Evolutionary conservation across 2,329 filamentous ascomycete genomes (phyloP).

Genomic region (Neonectria hederae): DNA sequence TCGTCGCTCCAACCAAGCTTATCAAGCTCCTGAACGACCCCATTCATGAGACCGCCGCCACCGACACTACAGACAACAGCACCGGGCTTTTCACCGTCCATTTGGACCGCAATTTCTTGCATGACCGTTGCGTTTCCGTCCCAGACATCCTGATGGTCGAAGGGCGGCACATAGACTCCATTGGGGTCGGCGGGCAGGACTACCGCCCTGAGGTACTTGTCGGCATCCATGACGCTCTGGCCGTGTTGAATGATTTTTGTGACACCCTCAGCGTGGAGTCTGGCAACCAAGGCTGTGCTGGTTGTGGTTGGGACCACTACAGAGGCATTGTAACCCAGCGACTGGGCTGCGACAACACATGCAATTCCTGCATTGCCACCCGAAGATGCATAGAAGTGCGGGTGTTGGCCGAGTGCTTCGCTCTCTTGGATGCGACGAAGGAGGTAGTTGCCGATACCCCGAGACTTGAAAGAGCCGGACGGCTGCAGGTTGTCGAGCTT

Average conservation of each 20-base stretch:
- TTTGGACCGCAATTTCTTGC: constrained; percentile 53
- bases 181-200: constrained; percentile 55
- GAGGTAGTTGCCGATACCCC: constrained; percentile 78
- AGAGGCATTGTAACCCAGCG: constrained; percentile 70
- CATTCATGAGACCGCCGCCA: constrained; percentile 82
- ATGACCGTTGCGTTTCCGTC: constrained; percentile 68
- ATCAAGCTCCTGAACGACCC: constrained; percentile 71
- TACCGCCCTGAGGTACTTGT: constrained; percentile 65
- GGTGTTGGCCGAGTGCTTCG: constrained; percentile 18
- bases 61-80: constrained; percentile 80
- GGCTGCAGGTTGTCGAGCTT: constrained; percentile 87
- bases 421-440: constrained; percentile 53
- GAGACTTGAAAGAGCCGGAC: constrained; percentile 85
- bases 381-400: constrained; percentile 77
- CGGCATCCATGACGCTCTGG: constrained; percentile 74
- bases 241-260: constrained; percentile 71
- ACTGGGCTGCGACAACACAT: constrained; percentile 74
- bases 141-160: constrained; percentile 74
- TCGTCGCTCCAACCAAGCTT: constrained; percentile 33
- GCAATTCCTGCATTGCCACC: constrained; percentile 85
- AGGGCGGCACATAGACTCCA: constrained; percentile 71
- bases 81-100: constrained; percentile 71
- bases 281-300: constrained; percentile 72
- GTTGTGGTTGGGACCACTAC: constrained; percentile 77
- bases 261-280: constrained; percentile 71